Base-by-base conservation (phyloP, 2,329 filamentous ascomycete species). In the Lecanicillium sp. region DNA sequence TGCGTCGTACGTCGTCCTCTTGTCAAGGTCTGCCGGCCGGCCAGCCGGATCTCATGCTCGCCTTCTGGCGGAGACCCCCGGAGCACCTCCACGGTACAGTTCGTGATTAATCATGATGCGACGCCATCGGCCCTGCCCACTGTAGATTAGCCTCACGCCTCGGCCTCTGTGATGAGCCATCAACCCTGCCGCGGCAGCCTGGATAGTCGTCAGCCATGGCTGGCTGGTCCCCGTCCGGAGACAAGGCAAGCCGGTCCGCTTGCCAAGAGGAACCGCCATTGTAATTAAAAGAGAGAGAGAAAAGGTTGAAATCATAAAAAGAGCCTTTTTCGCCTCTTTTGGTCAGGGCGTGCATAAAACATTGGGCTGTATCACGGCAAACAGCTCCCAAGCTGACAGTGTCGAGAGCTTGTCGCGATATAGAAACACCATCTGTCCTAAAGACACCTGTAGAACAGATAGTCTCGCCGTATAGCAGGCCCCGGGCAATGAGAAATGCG, bases 61-160 rank as follows among this genome's bases (percentile, higher is more conserved):
- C 8, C 29, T 30, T 30, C 23, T 39, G n/a, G 26, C 29, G 17
- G 12, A 33, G 38, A 35, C 19, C 43, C 21, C 35, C 33, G 24
- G 21, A 33, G 21, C n/a, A 21, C 26, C 33, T 12, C 24, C 33
- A 38, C 15, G 33, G 11, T 26, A 36, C 20, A 10, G n/a, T 33
- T 40, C 11, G 14, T 35, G 36, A 47, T 47, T 26, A 39, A 40
- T 24, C n/a, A 27, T 32, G 29, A 47, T 40, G 30, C 27, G 24
- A 47, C 23, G 29, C 27, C 33, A 15, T 24, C 44, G 29, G 36
- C 19, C 33, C 24, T 11, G 35, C n/a, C n/a, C n/a, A n/a, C n/a
- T n/a, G n/a, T n/a, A n/a, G n/a, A n/a, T n/a, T n/a, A n/a, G n/a
- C n/a, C n/a, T n/a, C n/a, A n/a, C n/a, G n/a, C n/a, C n/a, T n/a